These are phyloP conservation scores for Prunus padus DNA, from an alignment of 306 rosid species.

Conservation along the genomic window DNA sequence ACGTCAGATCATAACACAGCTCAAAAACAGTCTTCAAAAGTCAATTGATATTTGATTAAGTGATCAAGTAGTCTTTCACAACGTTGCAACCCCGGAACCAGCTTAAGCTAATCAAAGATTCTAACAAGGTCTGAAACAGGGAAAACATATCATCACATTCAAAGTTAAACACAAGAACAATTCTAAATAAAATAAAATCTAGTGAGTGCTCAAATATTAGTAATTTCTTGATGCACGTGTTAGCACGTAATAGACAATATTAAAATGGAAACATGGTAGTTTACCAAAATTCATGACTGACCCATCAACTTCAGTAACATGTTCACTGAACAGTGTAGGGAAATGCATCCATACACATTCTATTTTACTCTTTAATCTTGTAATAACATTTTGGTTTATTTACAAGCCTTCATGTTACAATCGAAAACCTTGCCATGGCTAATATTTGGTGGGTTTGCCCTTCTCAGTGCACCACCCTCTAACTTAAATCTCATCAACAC, in stretches of 20 bases:
- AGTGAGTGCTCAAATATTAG: neutral
- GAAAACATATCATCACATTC: slow-evolving; percentile 9
- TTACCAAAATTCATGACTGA: neutral
- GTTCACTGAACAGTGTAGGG: neutral
- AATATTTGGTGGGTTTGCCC: neutral
- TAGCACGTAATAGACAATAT: neutral
- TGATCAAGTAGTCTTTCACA: slow-evolving; percentile 25
- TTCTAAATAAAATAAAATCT: neutral
- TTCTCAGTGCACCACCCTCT: neutral
- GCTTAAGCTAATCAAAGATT: slow-evolving; percentile 5
- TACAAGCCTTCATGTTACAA: neutral
- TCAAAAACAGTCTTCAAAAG: slow-evolving; percentile 23
- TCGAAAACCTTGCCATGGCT: neutral
- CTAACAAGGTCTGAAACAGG: slow-evolving; percentile 20
- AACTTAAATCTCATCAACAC: neutral
- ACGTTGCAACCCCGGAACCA: slow-evolving; percentile 32
- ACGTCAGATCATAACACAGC: slow-evolving; percentile 21
- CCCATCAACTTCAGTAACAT: neutral
- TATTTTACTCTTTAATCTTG: neutral
- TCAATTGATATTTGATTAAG: slow-evolving; percentile 19
- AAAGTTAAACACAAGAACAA: neutral
- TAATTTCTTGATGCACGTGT: neutral
- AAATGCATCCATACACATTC: neutral
- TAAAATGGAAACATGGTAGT: neutral
- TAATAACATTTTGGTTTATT: neutral